Evolutionary conservation across 768 basidiomycete genomes (phyloP), one percentile per base, ranked within the genome.

Genomic region (Leccinum subgranulosum): DNA sequence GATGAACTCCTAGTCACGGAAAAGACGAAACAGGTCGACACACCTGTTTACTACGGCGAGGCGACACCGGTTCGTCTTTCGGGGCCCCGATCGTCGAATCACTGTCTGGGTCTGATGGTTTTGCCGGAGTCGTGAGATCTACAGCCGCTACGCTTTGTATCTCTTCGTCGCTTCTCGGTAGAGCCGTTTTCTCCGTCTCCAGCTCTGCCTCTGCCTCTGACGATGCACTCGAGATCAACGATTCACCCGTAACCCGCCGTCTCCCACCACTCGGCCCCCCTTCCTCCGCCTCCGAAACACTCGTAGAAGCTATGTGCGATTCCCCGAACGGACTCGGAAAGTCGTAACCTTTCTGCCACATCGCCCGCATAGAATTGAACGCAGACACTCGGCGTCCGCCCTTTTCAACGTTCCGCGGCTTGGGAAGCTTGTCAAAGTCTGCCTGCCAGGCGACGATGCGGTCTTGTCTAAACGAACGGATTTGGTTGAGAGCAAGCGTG

Each of bases 401-500:
- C 62, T 79, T 81, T 55, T 85, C 86, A 21, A 57, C 64, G 68
- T 80, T 77, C 60, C 84, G 87, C 55, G 81, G 86, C 66, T 88
- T 91, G 7, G 88, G 88, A 28, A 98, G 79, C 52, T 85, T 84
- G 64, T 93, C 90, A 63, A 96, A 94, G 68, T 98, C 94, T 60
- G 84, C 84, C 71, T 99, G 94, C 92, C 95, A 98, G n/a, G 90
- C 91, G 15, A 96, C 92, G 49, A 96, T 92, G 69, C 88, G 89
- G 64, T 96, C 93, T 75, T 98, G 96, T 48, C 94, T 81, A 58
- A 86, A 86, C 1, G 90, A 85, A 49, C 94, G 86, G 6, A 94
- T 89, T 63, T 84, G 84, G 60, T 94, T 98, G 51, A 95, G 80
- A 36, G 88, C 90, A 45, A 96, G 81, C 0, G 94, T 95, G 67